Percentiles rank a stretch among this genome's conserved stretches.
phyloP scores from a whole-genome alignment of 148 eudicot genomes.

The Silene conica region DNA sequence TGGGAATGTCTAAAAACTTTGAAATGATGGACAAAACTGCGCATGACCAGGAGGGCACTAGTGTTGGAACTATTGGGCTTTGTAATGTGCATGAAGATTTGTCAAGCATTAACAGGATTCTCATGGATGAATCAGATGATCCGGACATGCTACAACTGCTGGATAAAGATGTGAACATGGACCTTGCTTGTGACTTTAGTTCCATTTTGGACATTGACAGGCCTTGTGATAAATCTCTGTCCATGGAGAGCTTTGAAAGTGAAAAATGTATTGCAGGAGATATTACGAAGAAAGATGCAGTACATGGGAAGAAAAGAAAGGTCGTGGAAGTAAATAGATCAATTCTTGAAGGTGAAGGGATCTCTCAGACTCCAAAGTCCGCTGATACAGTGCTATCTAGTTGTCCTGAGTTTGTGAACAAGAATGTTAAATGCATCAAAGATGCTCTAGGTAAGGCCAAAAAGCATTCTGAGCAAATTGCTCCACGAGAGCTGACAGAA shows the following conservation, averaged over 20 bases:
- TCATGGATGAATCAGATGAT: slow-evolving; percentile 34
- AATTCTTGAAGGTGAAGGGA: slow-evolving; percentile 12
- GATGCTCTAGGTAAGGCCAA: slow-evolving; percentile 26
- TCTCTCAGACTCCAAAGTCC: slow-evolving; percentile 17
- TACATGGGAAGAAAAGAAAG: slow-evolving; percentile 27
- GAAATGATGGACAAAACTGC: slow-evolving; percentile 10
- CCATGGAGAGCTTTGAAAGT: slow-evolving; percentile 19
- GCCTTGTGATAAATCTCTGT: background rate
- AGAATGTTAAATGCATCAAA: background rate
- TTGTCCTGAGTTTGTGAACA: background rate
- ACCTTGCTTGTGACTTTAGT: slow-evolving; percentile 27
- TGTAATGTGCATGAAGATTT: slow-evolving; percentile 26
- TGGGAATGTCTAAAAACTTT: slow-evolving; percentile 10
- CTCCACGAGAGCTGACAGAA: slow-evolving; percentile 21
- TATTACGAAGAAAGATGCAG: slow-evolving; percentile 20
- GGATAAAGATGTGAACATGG: slow-evolving; percentile 22
- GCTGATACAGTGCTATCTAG: background rate
- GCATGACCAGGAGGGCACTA: slow-evolving; percentile 5
- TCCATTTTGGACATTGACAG: slow-evolving; percentile 25
- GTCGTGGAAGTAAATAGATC: slow-evolving; percentile 33
- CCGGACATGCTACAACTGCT: slow-evolving; percentile 17
- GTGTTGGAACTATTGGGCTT: slow-evolving; percentile 19
- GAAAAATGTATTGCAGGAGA: slow-evolving; percentile 20
- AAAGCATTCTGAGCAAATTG: slow-evolving; percentile 12
- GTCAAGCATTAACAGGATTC: slow-evolving; percentile 28